Conservation (phyloP, 2,329 filamentous ascomycete species). For the Didymella arachidicola region DNA sequence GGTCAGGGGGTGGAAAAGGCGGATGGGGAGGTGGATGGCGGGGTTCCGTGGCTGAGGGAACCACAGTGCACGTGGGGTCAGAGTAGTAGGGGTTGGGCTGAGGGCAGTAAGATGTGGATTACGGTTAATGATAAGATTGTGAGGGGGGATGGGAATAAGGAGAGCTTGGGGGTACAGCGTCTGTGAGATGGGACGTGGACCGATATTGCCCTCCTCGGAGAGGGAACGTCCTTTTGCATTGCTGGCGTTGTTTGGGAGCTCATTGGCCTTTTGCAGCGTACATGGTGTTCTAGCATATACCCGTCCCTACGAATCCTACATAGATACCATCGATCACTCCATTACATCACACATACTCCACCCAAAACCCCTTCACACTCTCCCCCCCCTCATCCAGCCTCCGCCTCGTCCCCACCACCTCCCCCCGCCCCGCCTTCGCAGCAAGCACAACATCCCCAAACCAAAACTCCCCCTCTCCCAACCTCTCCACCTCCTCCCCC, state of each 20-base stretch:
- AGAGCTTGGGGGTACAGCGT: not conserved
- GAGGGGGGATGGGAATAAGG: not conserved
- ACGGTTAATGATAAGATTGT: conserved; percentile 6
- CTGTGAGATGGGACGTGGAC: not conserved
- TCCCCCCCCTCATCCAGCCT: conserved; percentile 26
- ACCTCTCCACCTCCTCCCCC: conserved; percentile 26
- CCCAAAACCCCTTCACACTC: conserved; percentile 35
- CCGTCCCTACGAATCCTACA: not conserved
- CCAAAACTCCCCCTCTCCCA: conserved; percentile 32
- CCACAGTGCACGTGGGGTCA: conserved; percentile 1
- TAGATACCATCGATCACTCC: not conserved
- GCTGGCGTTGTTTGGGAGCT: not conserved
- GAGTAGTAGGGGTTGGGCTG: conserved; percentile 2
- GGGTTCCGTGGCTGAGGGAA: not conserved
- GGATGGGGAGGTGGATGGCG: not conserved
- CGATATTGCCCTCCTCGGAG: not conserved
- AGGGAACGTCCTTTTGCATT: not conserved
- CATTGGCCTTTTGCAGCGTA: not conserved
- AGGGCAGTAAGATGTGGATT: conserved; percentile 5
- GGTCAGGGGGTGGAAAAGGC: not conserved
- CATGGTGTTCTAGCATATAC: not conserved
- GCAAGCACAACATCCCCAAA: conserved; percentile 40
- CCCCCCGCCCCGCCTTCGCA: conserved; percentile 20
- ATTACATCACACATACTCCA: conserved; percentile 30
- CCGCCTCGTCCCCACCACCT: conserved; percentile 17